Percentiles rank a stretch among this genome's conserved stretches.
These are phyloP conservation scores for Penicillium maclennaniae DNA, from an alignment of 495 filamentous ascomycete genomes.

Conservation along the genomic window DNA sequence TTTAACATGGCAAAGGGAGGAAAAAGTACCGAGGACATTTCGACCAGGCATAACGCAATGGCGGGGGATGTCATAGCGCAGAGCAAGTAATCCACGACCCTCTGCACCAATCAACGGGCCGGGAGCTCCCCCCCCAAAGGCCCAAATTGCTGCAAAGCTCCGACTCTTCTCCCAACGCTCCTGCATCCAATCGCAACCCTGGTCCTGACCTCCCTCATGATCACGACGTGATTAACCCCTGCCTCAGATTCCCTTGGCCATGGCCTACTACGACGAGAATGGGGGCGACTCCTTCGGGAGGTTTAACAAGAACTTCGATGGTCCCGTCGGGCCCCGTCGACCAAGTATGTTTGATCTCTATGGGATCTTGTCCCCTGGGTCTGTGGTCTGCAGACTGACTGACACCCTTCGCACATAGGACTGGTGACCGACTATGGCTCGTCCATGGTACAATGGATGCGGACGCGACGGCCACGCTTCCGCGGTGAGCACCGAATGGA, in stretches of 20 bases:
- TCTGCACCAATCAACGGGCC: constrained; percentile 20
- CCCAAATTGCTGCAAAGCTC: constrained; percentile 15
- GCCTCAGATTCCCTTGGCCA: constrained; percentile 9
- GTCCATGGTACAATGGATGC: constrained; percentile 90
- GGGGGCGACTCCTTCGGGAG: constrained; percentile 34
- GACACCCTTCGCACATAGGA: constrained; percentile 22
- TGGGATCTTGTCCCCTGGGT: background rate
- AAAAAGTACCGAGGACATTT: background rate
- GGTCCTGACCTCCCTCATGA: background rate
- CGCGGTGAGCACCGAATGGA: constrained; percentile 64
- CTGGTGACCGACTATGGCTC: constrained; percentile 95
- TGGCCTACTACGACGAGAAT: constrained; percentile 45
- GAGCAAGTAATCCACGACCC: background rate
- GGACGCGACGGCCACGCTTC: constrained; percentile 72
- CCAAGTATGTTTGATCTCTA: constrained; percentile 34
- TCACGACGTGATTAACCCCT: background rate
- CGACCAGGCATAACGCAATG: background rate
- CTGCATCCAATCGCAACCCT: background rate
- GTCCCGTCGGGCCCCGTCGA: constrained; percentile 38
- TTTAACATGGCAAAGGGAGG: background rate
- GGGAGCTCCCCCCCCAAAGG: constrained; percentile 10
- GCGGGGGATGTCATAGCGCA: constrained; percentile 19
- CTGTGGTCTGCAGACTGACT: constrained; percentile 4
- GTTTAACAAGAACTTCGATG: constrained; percentile 36
- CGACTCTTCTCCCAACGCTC: constrained; percentile 15